phyloP scores from a whole-genome alignment of 169 alveolate species.

The Plasmodium gonderi region DNA sequence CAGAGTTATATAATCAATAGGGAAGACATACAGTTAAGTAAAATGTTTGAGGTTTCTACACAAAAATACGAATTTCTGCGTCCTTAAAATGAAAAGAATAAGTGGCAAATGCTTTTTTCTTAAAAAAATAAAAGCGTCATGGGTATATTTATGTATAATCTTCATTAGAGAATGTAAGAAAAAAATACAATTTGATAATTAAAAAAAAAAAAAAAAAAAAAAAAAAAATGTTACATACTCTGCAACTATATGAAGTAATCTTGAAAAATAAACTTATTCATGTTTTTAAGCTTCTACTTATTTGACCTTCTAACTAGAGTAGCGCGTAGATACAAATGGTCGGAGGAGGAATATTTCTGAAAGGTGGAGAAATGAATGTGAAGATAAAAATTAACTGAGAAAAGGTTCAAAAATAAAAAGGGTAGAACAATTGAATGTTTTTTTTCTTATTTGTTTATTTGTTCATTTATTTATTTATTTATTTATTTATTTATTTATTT shows the following conservation, averaged over 20 bases:
- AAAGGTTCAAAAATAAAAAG: too few species aligned
- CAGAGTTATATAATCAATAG: background rate
- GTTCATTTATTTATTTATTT: too few species aligned
- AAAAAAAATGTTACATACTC: background rate
- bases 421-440: background rate
- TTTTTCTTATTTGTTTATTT: background rate
- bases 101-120: background rate
- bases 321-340: conserved; percentile 69
- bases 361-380: background rate
- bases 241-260: background rate
- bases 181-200: background rate
- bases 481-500: too few species aligned
- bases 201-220: background rate
- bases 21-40: background rate
- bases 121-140: background rate
- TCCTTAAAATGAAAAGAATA: background rate
- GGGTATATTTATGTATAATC: background rate
- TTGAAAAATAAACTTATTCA: background rate
- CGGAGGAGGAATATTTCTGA: conserved; percentile 59
- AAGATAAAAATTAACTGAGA: background rate
- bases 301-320: conserved; percentile 43
- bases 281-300: background rate
- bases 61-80: background rate
- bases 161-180: background rate
- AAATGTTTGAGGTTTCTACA: background rate